These are phyloP conservation scores for Cucurbita maxima DNA, from an alignment of 306 rosid genomes.

Conservation along the genomic window DNA sequence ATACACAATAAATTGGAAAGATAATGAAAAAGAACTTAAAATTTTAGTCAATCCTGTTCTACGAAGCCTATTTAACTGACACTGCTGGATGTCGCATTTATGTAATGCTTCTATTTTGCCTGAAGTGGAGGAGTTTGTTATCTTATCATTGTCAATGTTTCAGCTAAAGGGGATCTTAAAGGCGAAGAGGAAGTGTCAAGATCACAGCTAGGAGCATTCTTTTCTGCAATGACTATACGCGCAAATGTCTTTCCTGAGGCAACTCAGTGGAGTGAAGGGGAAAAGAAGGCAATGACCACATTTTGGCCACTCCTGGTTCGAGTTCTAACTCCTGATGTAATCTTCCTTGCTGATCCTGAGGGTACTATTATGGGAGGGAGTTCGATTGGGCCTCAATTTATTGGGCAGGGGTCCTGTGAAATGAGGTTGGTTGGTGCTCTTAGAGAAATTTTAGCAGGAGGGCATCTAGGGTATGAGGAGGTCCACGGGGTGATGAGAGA, in stretches of 20 bases:
- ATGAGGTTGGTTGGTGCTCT: constrained; percentile 96
- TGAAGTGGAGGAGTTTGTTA: background rate
- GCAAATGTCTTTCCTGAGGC: constrained; percentile 83
- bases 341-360: constrained; percentile 86
- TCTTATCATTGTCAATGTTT: background rate
- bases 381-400: constrained; percentile 68
- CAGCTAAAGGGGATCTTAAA: constrained; percentile 61
- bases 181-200: constrained; percentile 55
- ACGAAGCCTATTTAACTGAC: background rate
- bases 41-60: background rate
- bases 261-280: constrained; percentile 98
- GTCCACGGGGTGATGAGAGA: constrained; percentile 81
- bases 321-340: constrained; percentile 65
- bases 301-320: constrained; percentile 80
- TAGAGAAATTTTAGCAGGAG: constrained; percentile 86
- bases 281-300: constrained; percentile 55
- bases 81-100: background rate
- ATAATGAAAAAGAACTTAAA: background rate
- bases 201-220: constrained; percentile 94
- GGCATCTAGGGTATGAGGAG: constrained; percentile 94
- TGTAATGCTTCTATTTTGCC: background rate
- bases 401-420: constrained; percentile 50
- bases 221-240: constrained; percentile 86
- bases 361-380: constrained; percentile 81
- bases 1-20: background rate